Percentiles rank a stretch among this genome's conserved stretches.
These are phyloP conservation scores for Tuctoria greenei DNA, from an alignment of 176 grass and related monocot species.

Conservation along the genomic window DNA sequence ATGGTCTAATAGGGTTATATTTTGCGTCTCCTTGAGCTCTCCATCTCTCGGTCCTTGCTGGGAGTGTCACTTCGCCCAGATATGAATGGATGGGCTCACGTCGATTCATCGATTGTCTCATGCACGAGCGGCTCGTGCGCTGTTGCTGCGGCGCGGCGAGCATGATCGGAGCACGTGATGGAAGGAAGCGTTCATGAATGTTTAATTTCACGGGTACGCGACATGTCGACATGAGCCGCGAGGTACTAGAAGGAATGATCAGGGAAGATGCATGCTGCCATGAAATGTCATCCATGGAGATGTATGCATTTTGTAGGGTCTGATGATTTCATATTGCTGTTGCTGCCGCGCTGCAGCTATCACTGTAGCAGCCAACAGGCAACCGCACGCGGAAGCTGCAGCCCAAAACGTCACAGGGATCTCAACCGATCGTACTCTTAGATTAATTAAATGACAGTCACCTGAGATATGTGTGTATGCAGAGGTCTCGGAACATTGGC, in stretches of 20 bases:
- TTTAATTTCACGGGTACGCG: neutral
- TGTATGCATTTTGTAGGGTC: neutral
- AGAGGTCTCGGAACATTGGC: too few species aligned
- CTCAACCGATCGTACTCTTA: too few species aligned
- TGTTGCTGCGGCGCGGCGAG: conserved; percentile 4
- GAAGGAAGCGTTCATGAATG: neutral
- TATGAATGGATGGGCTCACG: too few species aligned
- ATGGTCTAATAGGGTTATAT: neutral
- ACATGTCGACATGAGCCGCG: conserved; percentile 22
- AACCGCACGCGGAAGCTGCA: too few species aligned
- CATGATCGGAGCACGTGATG: conserved; percentile 23
- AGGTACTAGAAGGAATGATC: neutral
- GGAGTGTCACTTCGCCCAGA: too few species aligned
- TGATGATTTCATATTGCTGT: too few species aligned
- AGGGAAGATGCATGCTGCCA: neutral
- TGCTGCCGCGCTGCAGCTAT: too few species aligned
- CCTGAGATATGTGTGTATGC: too few species aligned
- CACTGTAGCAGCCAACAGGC: too few species aligned
- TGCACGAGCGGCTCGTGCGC: conserved; percentile 8
- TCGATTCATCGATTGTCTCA: neutral
- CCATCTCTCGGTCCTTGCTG: neutral
- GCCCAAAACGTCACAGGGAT: too few species aligned
- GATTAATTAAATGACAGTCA: too few species aligned
- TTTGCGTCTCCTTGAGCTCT: neutral
- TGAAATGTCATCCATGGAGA: neutral